phyloP scores from a whole-genome alignment of 352 stramenopile species.

The Pilasporangium apinafurcum region DNA sequence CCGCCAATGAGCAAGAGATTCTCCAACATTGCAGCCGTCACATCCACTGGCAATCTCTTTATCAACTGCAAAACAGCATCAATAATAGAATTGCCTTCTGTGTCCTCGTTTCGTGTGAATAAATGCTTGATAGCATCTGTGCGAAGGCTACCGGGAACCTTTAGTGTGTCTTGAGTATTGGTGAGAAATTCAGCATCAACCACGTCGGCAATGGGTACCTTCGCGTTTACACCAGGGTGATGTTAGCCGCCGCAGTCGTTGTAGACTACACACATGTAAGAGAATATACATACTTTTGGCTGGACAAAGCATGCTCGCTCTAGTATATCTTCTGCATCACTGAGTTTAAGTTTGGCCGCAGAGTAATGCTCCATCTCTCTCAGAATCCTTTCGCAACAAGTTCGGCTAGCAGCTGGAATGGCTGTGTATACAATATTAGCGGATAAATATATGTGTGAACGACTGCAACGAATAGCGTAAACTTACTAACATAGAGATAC shows the following conservation, averaged over 20 bases:
- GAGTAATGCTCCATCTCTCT: conserved; percentile 13
- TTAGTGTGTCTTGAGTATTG: conserved; percentile 21
- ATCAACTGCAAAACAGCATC: conserved; percentile 45
- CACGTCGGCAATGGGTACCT: conserved; percentile 28
- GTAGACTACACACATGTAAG: not conserved
- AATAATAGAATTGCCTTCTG: conserved; percentile 42
- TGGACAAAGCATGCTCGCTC: conserved; percentile 75
- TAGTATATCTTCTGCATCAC: conserved; percentile 51
- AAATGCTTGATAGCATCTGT: conserved; percentile 38
- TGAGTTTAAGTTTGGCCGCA: conserved; percentile 7
- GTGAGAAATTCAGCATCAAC: conserved; percentile 43
- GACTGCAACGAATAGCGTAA: not conserved
- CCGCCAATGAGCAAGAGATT: conserved; percentile 76
- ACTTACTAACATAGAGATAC: conserved; percentile 58
- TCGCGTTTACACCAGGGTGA: not conserved
- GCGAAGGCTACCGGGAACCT: conserved; percentile 35
- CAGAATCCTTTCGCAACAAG: conserved; percentile 35
- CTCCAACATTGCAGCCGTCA: conserved; percentile 52
- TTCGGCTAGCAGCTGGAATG: conserved; percentile 29
- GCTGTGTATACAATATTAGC: conserved; percentile 14
- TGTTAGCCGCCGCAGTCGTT: not conserved
- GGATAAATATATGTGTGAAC: not conserved
- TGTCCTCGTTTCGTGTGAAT: conserved; percentile 25
- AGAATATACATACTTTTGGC: conserved; percentile 22
- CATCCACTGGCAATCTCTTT: conserved; percentile 55